Percentiles rank a stretch among this genome's conserved stretches.
These are phyloP conservation scores for Sugiyamaella chiloensis DNA, from an alignment of 805 yeast species.

Conservation along the genomic window DNA sequence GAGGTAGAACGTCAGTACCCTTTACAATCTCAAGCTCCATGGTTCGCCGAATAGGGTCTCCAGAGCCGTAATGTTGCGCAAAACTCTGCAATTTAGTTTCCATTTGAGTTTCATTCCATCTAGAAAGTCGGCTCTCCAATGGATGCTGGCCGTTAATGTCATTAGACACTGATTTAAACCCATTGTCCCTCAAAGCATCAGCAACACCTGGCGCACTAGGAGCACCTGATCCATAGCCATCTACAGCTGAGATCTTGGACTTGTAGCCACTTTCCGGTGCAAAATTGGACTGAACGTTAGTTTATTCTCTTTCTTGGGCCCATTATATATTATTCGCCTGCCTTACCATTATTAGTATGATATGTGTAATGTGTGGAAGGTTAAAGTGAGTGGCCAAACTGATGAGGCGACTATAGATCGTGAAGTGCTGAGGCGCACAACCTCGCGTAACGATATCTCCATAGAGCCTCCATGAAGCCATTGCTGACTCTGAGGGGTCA, in stretches of 20 bases:
- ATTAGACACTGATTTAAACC: conserved; percentile 52
- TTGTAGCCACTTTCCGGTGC: conserved; percentile 14
- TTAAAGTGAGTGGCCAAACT: not conserved
- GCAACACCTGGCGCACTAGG: conserved; percentile 58
- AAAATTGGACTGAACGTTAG: too few relatives aligned
- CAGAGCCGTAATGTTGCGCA: conserved; percentile 84
- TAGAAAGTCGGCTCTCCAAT: conserved; percentile 64
- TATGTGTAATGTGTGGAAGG: not conserved
- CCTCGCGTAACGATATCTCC: not conserved
- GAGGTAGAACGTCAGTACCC: conserved; percentile 66
- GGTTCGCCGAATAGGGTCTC: conserved; percentile 86
- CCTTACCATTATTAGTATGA: not conserved
- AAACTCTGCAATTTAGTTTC: conserved; percentile 70
- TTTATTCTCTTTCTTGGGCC: too few relatives aligned
- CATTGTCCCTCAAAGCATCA: conserved; percentile 53
- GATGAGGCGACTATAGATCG: too few relatives aligned
- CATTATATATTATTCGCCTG: too few relatives aligned
- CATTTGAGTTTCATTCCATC: conserved; percentile 79
- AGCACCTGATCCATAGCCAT: conserved; percentile 35
- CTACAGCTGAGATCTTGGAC: conserved; percentile 14
- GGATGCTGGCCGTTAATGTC: conserved; percentile 57
- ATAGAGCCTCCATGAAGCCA: not conserved
- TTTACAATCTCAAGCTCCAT: conserved; percentile 83
- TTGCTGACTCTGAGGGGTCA: conserved; percentile 16
- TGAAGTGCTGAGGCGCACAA: not conserved